Base-by-base conservation (phyloP, 1,284 basidiomycete genomes). In the Coniferiporia sulphurascens region DNA sequence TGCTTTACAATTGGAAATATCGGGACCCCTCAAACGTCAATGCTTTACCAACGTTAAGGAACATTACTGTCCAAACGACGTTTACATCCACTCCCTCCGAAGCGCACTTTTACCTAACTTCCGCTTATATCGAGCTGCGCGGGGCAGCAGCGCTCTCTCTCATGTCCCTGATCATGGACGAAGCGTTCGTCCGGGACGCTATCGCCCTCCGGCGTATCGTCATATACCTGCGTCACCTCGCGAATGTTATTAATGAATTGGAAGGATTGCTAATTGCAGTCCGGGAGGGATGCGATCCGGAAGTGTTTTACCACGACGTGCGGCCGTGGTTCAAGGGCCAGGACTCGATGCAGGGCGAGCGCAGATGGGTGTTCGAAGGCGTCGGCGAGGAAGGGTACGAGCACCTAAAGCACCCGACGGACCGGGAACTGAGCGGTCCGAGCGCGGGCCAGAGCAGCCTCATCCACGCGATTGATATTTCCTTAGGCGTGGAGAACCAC, bases 251-350 rank as follows among this genome's bases (percentile, higher is more conserved):
- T 62, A 79, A 83, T 54, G 80, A 85, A 6, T 76, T 96, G 43
- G 78, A 78, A 6, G 67, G 65, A 3, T 69, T 91, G 59, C 78
- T 95, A 15, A 73, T 85, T 17, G 76, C 78, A 50, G 83, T 97
- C 41, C 82, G 85, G 60, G 78, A 85, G 6, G 86, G 84, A 5
- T 93, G 93, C 70, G 83, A 89, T 63, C 93, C 94, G 0, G 78
- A 82, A 7, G 76, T 85, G 35, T 98, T 97, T 67, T 98, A 94
- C 72, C 82, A 89, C 71, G 75, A 83, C 41, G 86, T 98, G 62
- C 80, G 95, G 12, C 95, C 95, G 0, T 98, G 95, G 95, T 93
- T 98, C 76, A 81, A 85, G 22, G 95, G 95, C 3, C 84, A 85
- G 35, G 91, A 95, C 69, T 86, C 87, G 1, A 83, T 84, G 64